Evolutionary conservation across 768 basidiomycete species (phyloP), one percentile per base, ranked within the genome.

Genomic region (Psilocybe cyanescens): DNA sequence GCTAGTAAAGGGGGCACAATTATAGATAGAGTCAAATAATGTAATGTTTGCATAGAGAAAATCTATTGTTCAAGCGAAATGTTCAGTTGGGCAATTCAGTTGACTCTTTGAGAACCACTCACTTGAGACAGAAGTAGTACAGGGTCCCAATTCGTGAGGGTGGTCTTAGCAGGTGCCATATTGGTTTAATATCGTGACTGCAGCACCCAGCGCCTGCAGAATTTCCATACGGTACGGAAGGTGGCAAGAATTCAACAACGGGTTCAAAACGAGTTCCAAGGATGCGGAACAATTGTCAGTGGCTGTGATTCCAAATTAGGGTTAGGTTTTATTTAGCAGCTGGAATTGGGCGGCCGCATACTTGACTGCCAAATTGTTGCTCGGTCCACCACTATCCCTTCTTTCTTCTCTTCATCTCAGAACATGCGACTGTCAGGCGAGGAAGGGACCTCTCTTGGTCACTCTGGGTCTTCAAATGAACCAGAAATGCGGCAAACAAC

Each of bases 1-100:
- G 81, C 72, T 28, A 99, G 86, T 29, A 96, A 71, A 12, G 93
- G 90, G 4, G 97, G 96, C 24, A 91, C 79, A 61, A 97, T 78
- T 61, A 97, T 63, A 28, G 90, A 87, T 61, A 99, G 85, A 12
- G 92, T 91, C 61, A 99, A 79, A 76, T 99, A 99, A 78, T 99
- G 97, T 35, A 98, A 76, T 0, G 94, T 88, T 77, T 99, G 97
- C 71, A 99, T 81, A 7, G 93, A 87, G 63, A 99, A 85, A 68
- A 99, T 99, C 94, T 99, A 68, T 61, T 30, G 46, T 46, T 31
- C 33, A 41, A 28, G 31, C n/a, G 58, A n/a, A 55, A 58, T 24
- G 48, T 39, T 37, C 24, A 58, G 16, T 50, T 45, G 19, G 49
- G 29, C 45, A 5, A 12, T 31, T 8, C 57, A 37, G 24, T 51